Evolutionary conservation across 1,284 basidiomycete genomes (phyloP).

Genomic region (Butyriboletus appendiculatus): DNA sequence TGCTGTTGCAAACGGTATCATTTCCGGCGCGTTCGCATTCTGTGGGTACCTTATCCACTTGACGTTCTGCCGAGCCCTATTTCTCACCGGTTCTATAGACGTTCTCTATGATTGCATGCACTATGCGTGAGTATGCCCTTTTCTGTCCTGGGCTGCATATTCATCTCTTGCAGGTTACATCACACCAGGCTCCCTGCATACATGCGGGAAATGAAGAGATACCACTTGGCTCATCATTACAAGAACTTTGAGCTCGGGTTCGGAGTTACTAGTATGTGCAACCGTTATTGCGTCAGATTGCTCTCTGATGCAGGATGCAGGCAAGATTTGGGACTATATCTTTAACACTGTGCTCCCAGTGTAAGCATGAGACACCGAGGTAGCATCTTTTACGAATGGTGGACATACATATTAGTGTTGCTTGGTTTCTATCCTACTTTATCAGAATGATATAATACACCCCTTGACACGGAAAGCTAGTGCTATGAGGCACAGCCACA

Average conservation of each 20-base stretch:
- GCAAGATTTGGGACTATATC: slow-evolving; percentile 94
- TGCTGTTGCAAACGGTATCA: slow-evolving; percentile 90
- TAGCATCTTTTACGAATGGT: background rate
- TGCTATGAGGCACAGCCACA: slow-evolving; percentile 23
- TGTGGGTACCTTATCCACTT: slow-evolving; percentile 54
- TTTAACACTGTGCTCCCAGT: slow-evolving; percentile 84
- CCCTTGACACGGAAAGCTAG: too few species aligned
- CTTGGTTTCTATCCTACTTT: slow-evolving; percentile 11
- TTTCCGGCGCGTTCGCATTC: slow-evolving; percentile 88
- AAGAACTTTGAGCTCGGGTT: slow-evolving; percentile 99
- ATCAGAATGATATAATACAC: slow-evolving; percentile 9
- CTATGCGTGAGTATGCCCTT: slow-evolving; percentile 66
- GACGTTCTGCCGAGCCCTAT: background rate
- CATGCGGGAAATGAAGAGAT: slow-evolving; percentile 92
- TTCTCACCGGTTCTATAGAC: slow-evolving; percentile 46
- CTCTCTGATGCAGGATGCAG: slow-evolving; percentile 35
- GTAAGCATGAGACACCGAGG: slow-evolving; percentile 26
- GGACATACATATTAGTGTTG: slow-evolving; percentile 4
- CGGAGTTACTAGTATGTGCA: slow-evolving; percentile 81
- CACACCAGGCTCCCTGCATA: slow-evolving; percentile 91
- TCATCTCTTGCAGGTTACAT: slow-evolving; percentile 58
- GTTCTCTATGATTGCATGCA: slow-evolving; percentile 92
- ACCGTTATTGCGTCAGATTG: background rate
- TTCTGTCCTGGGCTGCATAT: background rate
- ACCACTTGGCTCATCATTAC: slow-evolving; percentile 99